Conservation (phyloP, 2,329 filamentous ascomycete species). For the Aspergillus uvarum region DNA sequence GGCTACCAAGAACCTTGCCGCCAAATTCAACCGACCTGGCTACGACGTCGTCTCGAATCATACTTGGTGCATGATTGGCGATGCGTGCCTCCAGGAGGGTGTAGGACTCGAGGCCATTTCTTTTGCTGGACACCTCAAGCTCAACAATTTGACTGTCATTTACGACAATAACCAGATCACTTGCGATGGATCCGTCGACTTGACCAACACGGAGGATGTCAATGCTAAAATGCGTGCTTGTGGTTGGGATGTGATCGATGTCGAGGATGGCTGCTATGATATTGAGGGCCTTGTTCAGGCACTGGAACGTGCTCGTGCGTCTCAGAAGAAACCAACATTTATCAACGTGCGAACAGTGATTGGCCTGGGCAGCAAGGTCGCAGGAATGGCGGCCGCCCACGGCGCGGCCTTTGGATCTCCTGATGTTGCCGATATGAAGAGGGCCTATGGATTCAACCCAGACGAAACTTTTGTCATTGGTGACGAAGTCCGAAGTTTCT, state of each 20-base stretch:
- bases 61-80: slow-evolving; percentile 59
- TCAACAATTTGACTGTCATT: slow-evolving; percentile 58
- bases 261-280: slow-evolving; percentile 55
- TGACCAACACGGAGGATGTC: slow-evolving; percentile 57
- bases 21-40: slow-evolving; percentile 53
- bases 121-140: slow-evolving; percentile 54
- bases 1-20: slow-evolving; percentile 56
- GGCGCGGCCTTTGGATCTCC: slow-evolving; percentile 58
- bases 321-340: slow-evolving; percentile 54
- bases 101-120: slow-evolving; percentile 58
- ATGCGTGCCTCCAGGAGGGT: slow-evolving; percentile 60
- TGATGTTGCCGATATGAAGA: slow-evolving; percentile 58
- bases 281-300: slow-evolving; percentile 51
- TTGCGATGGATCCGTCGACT: slow-evolving; percentile 58
- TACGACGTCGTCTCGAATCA: slow-evolving; percentile 52
- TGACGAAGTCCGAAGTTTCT: slow-evolving; percentile 53
- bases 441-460: slow-evolving; percentile 50
- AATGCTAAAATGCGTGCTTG: slow-evolving; percentile 59
- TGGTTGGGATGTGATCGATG: slow-evolving; percentile 57
- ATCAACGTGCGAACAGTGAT: slow-evolving; percentile 61
- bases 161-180: slow-evolving; percentile 64
- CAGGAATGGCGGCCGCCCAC: slow-evolving; percentile 54
- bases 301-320: slow-evolving; percentile 46
- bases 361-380: slow-evolving; percentile 50
- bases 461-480: slow-evolving; percentile 49